Evolutionary conservation across 2,329 filamentous ascomycete species (phyloP), one percentile per base, ranked within the genome.

Genomic region (Aaosphaeria pasadenensis): DNA sequence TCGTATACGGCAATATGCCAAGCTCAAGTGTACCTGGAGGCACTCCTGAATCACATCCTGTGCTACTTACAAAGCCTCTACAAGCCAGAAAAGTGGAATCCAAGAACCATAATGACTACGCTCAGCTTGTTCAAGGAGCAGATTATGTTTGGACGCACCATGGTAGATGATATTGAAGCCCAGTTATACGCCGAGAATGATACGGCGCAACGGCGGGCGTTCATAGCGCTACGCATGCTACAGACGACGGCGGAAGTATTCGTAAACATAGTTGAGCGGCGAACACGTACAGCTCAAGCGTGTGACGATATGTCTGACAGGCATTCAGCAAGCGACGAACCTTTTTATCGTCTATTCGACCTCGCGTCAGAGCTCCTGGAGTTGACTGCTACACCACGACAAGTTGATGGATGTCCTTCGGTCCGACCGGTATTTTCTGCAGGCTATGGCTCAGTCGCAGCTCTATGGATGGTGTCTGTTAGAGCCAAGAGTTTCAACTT

Each of bases 11-110:
- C 17, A 24, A 24, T 24, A 24, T 17, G 42, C 5, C 49, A 60
- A 45, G 53, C 55, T 29, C 50, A 54, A 39, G 45, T 33, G 30
- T 58, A 57, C 45, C 50, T 63, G 35, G 59, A 66, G 41, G 54
- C 53, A 0, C 17, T 24, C 17, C 17, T 24, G 17, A 24, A 24
- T 24, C 17, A 24, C 17, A 24, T 24, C 17, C 17, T 24, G 17
- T 24, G 17, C 17, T 24, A 24, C 17, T 24, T 24, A 24, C 17
- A 24, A 24, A 24, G 17, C 45, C n/a, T 24, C 42, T 5, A 28
- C 38, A 6, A 7, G 9, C 17, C 29, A 39, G 13, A 33, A 45
- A 13, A 17, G 17, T 9, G 31, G 30, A 24, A 43, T 9, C 7
- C 17, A 24, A 24, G 2, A 24, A 24, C 17, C 17, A 24, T 24